Evolutionary conservation across 1,284 basidiomycete genomes (phyloP), one percentile per base, ranked within the genome.

Genomic region (Rugosomyces carneus): DNA sequence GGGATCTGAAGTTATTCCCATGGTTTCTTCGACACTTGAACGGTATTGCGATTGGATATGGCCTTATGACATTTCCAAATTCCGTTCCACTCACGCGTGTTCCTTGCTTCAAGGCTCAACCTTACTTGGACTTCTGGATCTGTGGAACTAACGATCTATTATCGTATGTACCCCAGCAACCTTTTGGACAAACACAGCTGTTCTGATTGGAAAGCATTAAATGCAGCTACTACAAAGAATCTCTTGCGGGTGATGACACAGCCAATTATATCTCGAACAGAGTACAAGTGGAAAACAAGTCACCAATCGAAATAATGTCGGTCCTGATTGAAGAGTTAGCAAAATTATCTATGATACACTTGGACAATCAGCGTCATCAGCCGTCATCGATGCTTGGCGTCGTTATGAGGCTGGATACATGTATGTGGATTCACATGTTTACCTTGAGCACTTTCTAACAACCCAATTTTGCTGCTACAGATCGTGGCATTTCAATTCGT

Each of bases 61-160:
- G 45, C 5, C 24, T 49, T 2, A 35, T 53, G 32, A 13, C 42
- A 16, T 53, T 52, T 26, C 43, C 50, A 11, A 46, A 31, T 1
- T 40, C 44, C 6, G 44, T 37, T 20, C 15, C 42, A 6, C 16
- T 38, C 5, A 45, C 36, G 5, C 42, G 42, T 10, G 34, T 42
- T 1, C 26, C 29, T n/a, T 47, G 37, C 20, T 44, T 51, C 23
- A 37, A 31, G 18, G 49, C 45, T 1, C 39, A 47, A 18, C 37
- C 36, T 1, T 45, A 51, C 39, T 47, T 51, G 49, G 44, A 27
- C 11, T 47, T 51, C 31, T 51, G 45, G 45, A 51, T 36, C n/a
- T 37, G 42, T 16, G 49, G 42, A 7, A 36, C 36, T 10, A 51
- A 51, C 31, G 45, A 51, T 42, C 21, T 51, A 7, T 23, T 51